Evolutionary conservation across 805 yeast species (phyloP), one percentile per base, ranked within the genome.

Genomic region (Brettanomyces sp.): DNA sequence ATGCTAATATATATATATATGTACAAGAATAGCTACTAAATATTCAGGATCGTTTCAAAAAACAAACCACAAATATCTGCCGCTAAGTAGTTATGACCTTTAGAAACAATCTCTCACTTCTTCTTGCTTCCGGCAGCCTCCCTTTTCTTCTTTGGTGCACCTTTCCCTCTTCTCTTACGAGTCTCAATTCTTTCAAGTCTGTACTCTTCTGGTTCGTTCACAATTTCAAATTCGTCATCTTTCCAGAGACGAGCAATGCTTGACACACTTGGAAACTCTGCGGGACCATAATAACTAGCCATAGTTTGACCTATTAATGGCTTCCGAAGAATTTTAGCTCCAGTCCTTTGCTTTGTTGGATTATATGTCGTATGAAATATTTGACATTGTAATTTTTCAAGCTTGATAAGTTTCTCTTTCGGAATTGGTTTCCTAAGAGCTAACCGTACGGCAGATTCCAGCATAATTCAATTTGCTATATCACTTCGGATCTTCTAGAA

Each of bases 141-240:
- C 56, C 72, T 76, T 67, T 74, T 77, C 72, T 85, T 85, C 71
- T 81, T 77, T 56, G 93, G 95, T 11, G 93, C 88, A 64, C 91
- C 90, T 66, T 85, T 85, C 65, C 87, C 90, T 77, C 93, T 84
- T 75, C 84, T 81, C 72, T 80, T 85, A 65, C 86, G 74, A 42
- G 69, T 70, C 47, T 67, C 78, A 22, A 79, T 80, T 77, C 79
- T 79, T 48, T 69, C 74, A 50, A 82, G 58, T 64, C 95, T 74
- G 64, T 82, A 80, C 39, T 73, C 77, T 60, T 85, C 95, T 49
- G 76, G 78, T 45, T 82, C 84, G 54, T 84, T 83, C 5, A 74
- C 72, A 52, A 85, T 74, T 44, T 69, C 68, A 38, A 51, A 62
- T 3, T 54, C 57, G 21, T 58, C 58, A 3, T 51, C 53, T 34